phyloP scores from a whole-genome alignment of 1,284 basidiomycete genomes.

The Ustilago tritici region DNA sequence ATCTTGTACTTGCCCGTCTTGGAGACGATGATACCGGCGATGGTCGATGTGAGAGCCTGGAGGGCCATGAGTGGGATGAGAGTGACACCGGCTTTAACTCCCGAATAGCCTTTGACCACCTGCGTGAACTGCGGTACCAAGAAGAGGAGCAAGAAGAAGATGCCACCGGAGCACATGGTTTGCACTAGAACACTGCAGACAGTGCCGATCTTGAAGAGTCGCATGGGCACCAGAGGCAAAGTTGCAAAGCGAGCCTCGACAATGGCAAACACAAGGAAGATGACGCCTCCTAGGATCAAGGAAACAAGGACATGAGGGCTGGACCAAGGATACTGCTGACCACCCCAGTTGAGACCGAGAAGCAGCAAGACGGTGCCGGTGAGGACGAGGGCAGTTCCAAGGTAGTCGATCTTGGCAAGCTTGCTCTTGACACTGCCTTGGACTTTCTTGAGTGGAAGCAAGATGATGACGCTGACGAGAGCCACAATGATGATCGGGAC shows the following conservation, averaged over 20 bases:
- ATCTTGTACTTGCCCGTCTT: constrained; percentile 77
- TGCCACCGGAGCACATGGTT: constrained; percentile 47
- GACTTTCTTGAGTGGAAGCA: constrained; percentile 53
- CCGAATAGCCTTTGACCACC: constrained; percentile 76
- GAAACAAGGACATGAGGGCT: constrained; percentile 71
- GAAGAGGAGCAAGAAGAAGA: constrained; percentile 65
- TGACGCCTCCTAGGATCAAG: constrained; percentile 74
- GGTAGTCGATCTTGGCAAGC: constrained; percentile 45
- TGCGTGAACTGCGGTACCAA: constrained; percentile 83
- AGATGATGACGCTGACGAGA: constrained; percentile 35
- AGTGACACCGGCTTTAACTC: constrained; percentile 76
- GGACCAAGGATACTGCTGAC: constrained; percentile 70
- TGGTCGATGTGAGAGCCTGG: constrained; percentile 70
- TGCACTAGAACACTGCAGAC: constrained; percentile 77
- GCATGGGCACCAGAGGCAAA: constrained; percentile 73
- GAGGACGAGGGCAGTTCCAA: constrained; percentile 45
- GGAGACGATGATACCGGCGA: constrained; percentile 76
- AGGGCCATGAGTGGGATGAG: constrained; percentile 77
- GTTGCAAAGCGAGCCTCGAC: constrained; percentile 80
- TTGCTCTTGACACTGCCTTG: constrained; percentile 42
- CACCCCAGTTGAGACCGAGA: constrained; percentile 78
- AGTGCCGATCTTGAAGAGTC: constrained; percentile 79
- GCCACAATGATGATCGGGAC: constrained; percentile 41
- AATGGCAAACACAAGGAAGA: constrained; percentile 76
- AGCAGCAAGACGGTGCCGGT: constrained; percentile 40